Percentiles rank a stretch among this genome's conserved stretches.
Conservation (phyloP, 2,329 filamentous ascomycete species). For the Apiospora phragmitis region DNA sequence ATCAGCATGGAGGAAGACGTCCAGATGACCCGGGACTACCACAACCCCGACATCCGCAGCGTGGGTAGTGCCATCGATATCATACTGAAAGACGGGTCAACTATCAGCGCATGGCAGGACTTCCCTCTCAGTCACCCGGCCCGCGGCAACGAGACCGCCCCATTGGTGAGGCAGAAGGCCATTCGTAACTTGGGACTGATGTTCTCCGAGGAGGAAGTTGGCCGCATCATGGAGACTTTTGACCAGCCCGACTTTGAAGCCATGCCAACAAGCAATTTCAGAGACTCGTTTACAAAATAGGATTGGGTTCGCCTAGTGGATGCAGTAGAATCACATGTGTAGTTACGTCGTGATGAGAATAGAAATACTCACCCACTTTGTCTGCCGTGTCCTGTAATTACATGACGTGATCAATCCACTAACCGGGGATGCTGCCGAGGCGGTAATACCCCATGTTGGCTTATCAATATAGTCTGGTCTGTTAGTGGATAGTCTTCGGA, state of each 20-base stretch:
- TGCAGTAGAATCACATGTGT: too few relatives aligned
- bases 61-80: slow-evolving; percentile 16
- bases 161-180: not conserved
- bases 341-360: too few relatives aligned
- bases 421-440: too few relatives aligned
- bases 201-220: not conserved
- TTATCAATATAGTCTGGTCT: too few relatives aligned
- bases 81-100: slow-evolving; percentile 14
- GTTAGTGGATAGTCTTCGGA: too few relatives aligned
- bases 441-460: too few relatives aligned
- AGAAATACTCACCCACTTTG: too few relatives aligned
- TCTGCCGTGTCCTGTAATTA: too few relatives aligned
- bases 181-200: not conserved
- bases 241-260: not conserved
- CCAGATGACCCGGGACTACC: slow-evolving; percentile 20
- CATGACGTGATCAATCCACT: too few relatives aligned
- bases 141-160: not conserved
- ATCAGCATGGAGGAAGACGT: slow-evolving; percentile 21
- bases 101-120: not conserved
- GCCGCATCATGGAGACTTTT: not conserved
- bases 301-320: too few relatives aligned
- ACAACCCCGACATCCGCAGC: slow-evolving; percentile 15
- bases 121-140: not conserved
- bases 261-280: not conserved
- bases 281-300: not conserved